phyloP scores from a whole-genome alignment of 805 yeast genomes.

The Starmerella apis region DNA sequence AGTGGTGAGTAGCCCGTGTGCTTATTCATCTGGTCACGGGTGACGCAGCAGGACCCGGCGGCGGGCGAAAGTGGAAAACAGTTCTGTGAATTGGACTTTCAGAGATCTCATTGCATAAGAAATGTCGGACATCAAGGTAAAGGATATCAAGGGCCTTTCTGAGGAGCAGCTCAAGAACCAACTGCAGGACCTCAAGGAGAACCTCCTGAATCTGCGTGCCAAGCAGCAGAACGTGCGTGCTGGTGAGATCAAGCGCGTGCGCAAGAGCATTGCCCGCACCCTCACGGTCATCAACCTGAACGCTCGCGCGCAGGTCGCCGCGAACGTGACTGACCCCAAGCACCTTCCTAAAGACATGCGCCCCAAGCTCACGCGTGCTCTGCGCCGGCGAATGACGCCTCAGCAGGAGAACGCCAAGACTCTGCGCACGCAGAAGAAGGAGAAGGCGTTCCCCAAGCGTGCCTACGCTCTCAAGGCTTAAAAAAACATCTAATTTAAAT shows the following conservation, averaged over 20 bases:
- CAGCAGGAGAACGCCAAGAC: constrained; percentile 74
- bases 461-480: constrained; percentile 98
- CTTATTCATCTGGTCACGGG: constrained; percentile 4
- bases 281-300: constrained; percentile 93
- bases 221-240: constrained; percentile 54
- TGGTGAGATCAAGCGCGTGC: constrained; percentile 93
- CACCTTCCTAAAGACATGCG: constrained; percentile 97
- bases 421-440: constrained; percentile 82
- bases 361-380: constrained; percentile 99
- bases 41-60: constrained; percentile 1
- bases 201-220: constrained; percentile 89
- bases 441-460: constrained; percentile 95
- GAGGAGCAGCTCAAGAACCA: constrained; percentile 92
- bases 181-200: constrained; percentile 92
- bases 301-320: constrained; percentile 92
- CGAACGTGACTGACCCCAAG: constrained; percentile 76
- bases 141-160: constrained; percentile 93
- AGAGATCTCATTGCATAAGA: constrained; percentile 9
- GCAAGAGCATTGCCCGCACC: constrained; percentile 97
- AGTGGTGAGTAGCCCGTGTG: neutral
- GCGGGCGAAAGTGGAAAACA: constrained; percentile 6
- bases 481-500: constrained; percentile 20
- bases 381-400: constrained; percentile 91
- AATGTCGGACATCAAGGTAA: constrained; percentile 54
- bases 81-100: neutral